Evolutionary conservation across 768 basidiomycete genomes (phyloP), one percentile per base, ranked within the genome.

Genomic region (Lactarius hatsudake): DNA sequence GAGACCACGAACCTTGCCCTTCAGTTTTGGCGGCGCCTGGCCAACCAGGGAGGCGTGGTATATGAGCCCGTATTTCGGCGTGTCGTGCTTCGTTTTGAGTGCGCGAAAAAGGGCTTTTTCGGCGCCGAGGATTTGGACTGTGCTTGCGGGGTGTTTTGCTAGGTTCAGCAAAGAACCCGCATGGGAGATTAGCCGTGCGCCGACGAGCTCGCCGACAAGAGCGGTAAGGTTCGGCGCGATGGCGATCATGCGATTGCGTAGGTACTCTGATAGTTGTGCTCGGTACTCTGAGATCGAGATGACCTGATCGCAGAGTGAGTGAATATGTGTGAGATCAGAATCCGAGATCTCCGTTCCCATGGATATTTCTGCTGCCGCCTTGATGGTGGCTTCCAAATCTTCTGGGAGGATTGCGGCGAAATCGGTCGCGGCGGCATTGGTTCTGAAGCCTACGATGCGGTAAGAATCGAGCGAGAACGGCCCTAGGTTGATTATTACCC

Each of bases 291-390:
- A 89, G 77, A 99, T 98, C 69, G 94, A 88, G 76, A 99, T 96
- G 73, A 99, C 93, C 78, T 99, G 97, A 78, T 99, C 97, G 76
- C 96, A 98, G 40, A 99, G 86, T 40, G 94, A 89, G 79, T 95
- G 87, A 76, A 98, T 98, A 81, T 99, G 96, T n/a, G 86, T 81
- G 74, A 98, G 95, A 76, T 99, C 97, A 60, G 89, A 87, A 71
- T 98, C 95, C 62, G 95, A 96, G 70, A 99, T 98, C 81, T 99
- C 97, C 51, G 97, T 99, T 72, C 97, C 97, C 97, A 99, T 99
- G 42, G 95, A 97, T 69, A 99, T 92, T 81, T 94, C 95, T 23
- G 97, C 94, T 43, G 97, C 96, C 36, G 91, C 90, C 80, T 97
- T 98, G 69, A 99, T 81, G 43, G 96, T 88, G 15, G 88, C 90